Conservation (phyloP, 495 filamentous ascomycete genomes). For the Penicillium desertorum region DNA sequence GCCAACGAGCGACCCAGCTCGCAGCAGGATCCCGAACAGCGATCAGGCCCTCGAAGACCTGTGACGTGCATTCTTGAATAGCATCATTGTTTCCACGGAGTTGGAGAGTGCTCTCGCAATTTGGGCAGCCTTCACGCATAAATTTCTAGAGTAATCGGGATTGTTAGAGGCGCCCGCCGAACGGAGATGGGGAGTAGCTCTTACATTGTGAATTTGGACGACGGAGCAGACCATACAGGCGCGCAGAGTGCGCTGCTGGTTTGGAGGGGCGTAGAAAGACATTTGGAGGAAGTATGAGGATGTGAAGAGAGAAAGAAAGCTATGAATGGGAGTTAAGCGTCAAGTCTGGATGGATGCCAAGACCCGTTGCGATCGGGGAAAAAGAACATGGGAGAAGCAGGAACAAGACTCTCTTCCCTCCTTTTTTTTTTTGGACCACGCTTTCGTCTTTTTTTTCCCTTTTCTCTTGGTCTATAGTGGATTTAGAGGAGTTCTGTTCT, state of each 20-base stretch:
- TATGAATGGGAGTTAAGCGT: conserved; percentile 13
- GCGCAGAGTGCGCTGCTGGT: conserved; percentile 75
- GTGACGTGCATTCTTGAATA: conserved; percentile 89
- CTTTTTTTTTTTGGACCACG: neutral
- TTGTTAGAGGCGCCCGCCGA: conserved; percentile 4
- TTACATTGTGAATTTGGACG: conserved; percentile 73
- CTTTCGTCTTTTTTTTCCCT: conserved; percentile 3
- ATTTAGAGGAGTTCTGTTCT: conserved; percentile 22
- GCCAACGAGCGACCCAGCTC: conserved; percentile 94
- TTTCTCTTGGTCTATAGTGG: conserved; percentile 10
- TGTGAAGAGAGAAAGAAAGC: conserved; percentile 5
- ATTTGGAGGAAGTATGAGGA: conserved; percentile 21
- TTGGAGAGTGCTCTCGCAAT: conserved; percentile 89
- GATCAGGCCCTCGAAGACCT: conserved; percentile 89
- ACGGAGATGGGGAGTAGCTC: conserved; percentile 24
- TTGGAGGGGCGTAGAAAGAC: conserved; percentile 60
- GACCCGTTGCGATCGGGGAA: conserved; percentile 30
- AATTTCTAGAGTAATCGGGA: conserved; percentile 58
- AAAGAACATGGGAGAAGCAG: conserved; percentile 25
- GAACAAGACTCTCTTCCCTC: conserved; percentile 14
- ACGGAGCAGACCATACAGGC: conserved; percentile 99
- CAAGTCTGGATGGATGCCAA: conserved; percentile 31
- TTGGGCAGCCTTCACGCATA: conserved; percentile 83
- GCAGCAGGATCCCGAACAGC: conserved; percentile 70
- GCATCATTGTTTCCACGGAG: conserved; percentile 74